Evolutionary conservation across 106 monocot genomes (phyloP), one percentile per base, ranked within the genome.

Genomic region (Vanilla planifolia): DNA sequence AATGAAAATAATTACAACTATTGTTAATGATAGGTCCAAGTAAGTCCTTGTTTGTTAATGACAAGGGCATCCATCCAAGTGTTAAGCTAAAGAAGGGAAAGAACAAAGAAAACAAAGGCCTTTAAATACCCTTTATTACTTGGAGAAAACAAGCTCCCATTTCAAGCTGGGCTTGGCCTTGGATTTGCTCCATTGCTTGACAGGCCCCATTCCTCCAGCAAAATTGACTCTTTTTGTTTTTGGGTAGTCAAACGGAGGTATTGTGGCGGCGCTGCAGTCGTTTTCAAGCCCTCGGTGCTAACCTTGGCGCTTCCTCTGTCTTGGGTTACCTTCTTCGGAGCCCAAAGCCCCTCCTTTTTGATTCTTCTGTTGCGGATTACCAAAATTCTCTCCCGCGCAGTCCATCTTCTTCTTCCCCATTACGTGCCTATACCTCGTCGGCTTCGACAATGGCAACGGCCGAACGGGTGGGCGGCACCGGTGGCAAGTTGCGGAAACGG

Each of bases 401-500:
- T 25, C 2, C 51, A 10, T 53, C 28, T 53, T 45, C 4, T 37
- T 37, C 37, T 37, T 37, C 37, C 37, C 37, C 37, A 5, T 37
- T 10, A 10, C 5, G 37, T 37, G 37, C 37, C 37, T n/a, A 37
- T 37, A 13, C n/a, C n/a, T 2, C n/a, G 1, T 5, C 64, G 25
- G 26, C 0, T 51, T 13, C 41, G 44, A 8, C 66, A 32, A 61
- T 69, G 52, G 44, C 57, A 57, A 62, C 55, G 55, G 50, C 82
- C 35, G 59, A 50, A 32, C 35, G 76, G 55, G 75, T 67, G 8
- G 66, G 79, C 2, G 79, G 78, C 34, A 70, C 21, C 24, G 77
- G 88, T 17, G 83, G 88, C 1, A 76, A 79, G 60, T 61, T 77
- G 30, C 65, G 73, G 50, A 61, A 48, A 60, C 67, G 66, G 24